Percentiles rank a stretch among this genome's conserved stretches.
Evolutionary conservation across 345 rosid genomes (phyloP).

Genomic region (Sapria himalayana): DNA sequence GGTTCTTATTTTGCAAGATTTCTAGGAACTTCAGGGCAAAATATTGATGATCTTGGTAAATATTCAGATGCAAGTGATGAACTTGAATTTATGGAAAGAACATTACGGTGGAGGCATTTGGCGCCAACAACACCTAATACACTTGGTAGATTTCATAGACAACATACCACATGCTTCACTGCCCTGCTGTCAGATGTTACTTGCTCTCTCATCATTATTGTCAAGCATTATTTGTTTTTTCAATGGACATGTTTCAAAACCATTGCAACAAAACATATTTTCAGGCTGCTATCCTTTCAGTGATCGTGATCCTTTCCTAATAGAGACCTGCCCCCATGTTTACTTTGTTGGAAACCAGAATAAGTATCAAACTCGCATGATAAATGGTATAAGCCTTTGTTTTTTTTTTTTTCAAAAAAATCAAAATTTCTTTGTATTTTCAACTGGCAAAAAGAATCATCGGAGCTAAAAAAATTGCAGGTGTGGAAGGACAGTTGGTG

Average conservation of each 20-base stretch:
- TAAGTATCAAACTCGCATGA: constrained; percentile 32
- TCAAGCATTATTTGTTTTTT: too few species aligned
- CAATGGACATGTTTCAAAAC: too few species aligned
- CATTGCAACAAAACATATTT: too few species aligned
- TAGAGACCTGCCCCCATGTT: constrained; percentile 86
- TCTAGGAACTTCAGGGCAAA: constrained; percentile 99
- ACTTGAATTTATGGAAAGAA: constrained; percentile 83
- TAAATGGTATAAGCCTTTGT: constrained; percentile 26
- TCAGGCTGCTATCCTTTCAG: constrained; percentile 93
- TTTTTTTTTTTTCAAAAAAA: neutral
- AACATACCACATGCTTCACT: neutral
- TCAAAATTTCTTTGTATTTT: neutral
- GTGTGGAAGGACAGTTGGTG: constrained; percentile 56
- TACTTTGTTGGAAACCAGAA: constrained; percentile 80
- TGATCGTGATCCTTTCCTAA: constrained; percentile 84
- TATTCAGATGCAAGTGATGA: constrained; percentile 65
- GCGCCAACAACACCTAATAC: constrained; percentile 97
- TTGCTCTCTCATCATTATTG: too few species aligned
- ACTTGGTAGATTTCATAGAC: constrained; percentile 32
- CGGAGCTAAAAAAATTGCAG: constrained; percentile 38
- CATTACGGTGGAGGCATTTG: constrained; percentile 85
- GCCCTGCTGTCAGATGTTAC: too few species aligned
- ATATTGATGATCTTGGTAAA: constrained; percentile 73
- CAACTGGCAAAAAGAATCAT: too few species aligned
- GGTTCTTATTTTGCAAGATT: constrained; percentile 31